Evolutionary conservation across 148 eudicot species (phyloP).

Genomic region (Rheum nobile): DNA sequence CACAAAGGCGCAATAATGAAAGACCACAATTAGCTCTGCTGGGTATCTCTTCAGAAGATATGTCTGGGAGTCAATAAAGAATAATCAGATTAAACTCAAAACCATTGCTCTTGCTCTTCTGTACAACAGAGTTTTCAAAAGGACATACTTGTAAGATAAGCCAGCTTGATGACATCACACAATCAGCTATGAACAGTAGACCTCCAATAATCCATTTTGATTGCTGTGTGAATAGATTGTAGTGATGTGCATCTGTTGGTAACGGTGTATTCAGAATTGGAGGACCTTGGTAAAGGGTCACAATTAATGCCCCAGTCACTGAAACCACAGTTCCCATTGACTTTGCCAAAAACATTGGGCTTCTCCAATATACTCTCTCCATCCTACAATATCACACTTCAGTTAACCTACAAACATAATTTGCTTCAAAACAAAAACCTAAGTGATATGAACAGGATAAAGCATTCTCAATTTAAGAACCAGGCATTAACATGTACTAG

Average conservation of each 20-base stretch:
- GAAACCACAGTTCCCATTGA: constrained; percentile 31
- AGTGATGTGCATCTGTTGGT: constrained; percentile 16
- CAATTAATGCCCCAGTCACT: constrained; percentile 37
- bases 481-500: neutral
- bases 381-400: constrained; percentile 27
- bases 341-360: constrained; percentile 23
- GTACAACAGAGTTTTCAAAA: neutral
- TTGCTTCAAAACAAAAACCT: no score
- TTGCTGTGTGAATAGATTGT: constrained; percentile 20
- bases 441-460: neutral
- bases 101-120: neutral
- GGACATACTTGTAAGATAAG: constrained; percentile 57
- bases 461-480: neutral
- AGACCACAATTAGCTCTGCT: constrained; percentile 59
- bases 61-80: constrained; percentile 29
- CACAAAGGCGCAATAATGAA: constrained; percentile 69
- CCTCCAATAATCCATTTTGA: constrained; percentile 63
- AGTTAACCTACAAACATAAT: neutral
- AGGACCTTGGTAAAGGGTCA: constrained; percentile 42
- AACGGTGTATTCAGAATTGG: constrained; percentile 23
- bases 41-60: constrained; percentile 45
- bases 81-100: constrained; percentile 9
- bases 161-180: constrained; percentile 41
- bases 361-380: constrained; percentile 32
- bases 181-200: constrained; percentile 42